A percentile compares a stretch with the other conserved stretches of the same genome.
Conservation (phyloP, 192 early-diverging fungal genomes). For the Coemansia sp. region DNA sequence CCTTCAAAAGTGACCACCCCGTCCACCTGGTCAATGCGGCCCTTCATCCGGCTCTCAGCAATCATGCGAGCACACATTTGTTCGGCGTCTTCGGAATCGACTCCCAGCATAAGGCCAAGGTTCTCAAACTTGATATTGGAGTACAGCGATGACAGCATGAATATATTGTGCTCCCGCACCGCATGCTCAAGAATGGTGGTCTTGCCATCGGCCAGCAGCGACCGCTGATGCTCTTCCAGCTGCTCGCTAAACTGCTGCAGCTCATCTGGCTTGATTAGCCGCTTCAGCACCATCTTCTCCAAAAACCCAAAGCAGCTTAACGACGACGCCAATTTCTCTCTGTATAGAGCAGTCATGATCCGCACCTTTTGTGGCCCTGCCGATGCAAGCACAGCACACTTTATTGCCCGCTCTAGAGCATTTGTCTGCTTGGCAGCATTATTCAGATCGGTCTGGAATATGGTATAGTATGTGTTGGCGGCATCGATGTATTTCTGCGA, state of each 20-base stretch:
- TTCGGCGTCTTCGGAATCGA: slow-evolving; percentile 81
- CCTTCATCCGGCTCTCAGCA: slow-evolving; percentile 82
- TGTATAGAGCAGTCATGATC: slow-evolving; percentile 83
- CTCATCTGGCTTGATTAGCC: slow-evolving; percentile 74
- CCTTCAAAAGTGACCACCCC: slow-evolving; percentile 80
- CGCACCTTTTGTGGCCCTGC: slow-evolving; percentile 88
- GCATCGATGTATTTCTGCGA: slow-evolving; percentile 86
- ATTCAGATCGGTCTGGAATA: slow-evolving; percentile 69
- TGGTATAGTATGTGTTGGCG: slow-evolving; percentile 77
- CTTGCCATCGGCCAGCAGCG: slow-evolving; percentile 67
- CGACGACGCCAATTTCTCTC: slow-evolving; percentile 85
- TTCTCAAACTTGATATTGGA: slow-evolving; percentile 89
- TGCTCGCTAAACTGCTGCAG: slow-evolving; percentile 74
- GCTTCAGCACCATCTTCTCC: slow-evolving; percentile 93
- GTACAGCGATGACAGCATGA: slow-evolving; percentile 87
- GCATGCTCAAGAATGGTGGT: slow-evolving; percentile 75
- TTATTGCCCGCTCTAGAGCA: slow-evolving; percentile 72
- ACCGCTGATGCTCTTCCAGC: slow-evolving; percentile 76
- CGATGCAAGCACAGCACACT: slow-evolving; percentile 84
- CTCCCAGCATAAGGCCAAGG: slow-evolving; percentile 72
- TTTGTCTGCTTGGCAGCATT: slow-evolving; percentile 60
- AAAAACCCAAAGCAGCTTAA: slow-evolving; percentile 72
- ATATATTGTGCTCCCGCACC: slow-evolving; percentile 92
- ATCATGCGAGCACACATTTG: slow-evolving; percentile 84
- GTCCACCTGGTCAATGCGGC: slow-evolving; percentile 91